Percentiles rank a stretch among this genome's conserved stretches.
phyloP scores from a whole-genome alignment of 768 basidiomycete species.

The Inosperma sp. region DNA sequence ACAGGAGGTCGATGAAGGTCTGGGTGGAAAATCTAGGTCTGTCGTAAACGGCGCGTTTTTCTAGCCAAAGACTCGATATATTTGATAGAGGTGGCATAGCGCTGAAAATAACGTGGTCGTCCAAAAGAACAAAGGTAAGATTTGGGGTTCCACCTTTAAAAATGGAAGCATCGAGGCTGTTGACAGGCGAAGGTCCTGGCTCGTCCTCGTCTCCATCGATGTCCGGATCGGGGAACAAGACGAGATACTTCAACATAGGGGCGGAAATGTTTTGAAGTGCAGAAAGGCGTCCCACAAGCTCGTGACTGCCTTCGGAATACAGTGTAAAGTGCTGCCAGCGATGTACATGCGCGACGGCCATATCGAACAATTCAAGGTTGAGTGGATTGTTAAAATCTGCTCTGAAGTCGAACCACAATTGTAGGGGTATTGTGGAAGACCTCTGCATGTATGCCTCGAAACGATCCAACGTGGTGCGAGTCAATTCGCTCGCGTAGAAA shows the following conservation, averaged over 20 bases:
- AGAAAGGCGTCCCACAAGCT: not conserved
- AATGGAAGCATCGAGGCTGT: slow-evolving; percentile 8
- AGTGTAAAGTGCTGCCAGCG: slow-evolving; percentile 20
- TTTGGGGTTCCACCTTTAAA: slow-evolving; percentile 19
- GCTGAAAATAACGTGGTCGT: not conserved
- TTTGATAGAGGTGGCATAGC: slow-evolving; percentile 15
- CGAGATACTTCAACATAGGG: slow-evolving; percentile 18
- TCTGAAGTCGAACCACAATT: slow-evolving; percentile 18
- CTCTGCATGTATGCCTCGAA: slow-evolving; percentile 21
- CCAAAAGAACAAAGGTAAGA: slow-evolving; percentile 15
- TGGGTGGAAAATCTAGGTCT: not conserved
- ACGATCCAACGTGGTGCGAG: slow-evolving; percentile 9
- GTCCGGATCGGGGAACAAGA: slow-evolving; percentile 3
- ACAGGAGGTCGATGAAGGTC: slow-evolving; percentile 12
- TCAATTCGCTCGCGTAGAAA: slow-evolving; percentile 7
- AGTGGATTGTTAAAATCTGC: not conserved
- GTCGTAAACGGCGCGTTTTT: slow-evolving; percentile 1
- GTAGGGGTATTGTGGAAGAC: slow-evolving; percentile 14
- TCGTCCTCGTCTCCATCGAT: not conserved
- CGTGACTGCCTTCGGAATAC: slow-evolving; percentile 6
- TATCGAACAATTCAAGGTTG: slow-evolving; percentile 9
- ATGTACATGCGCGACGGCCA: slow-evolving; percentile 5
- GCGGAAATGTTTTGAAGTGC: slow-evolving; percentile 4
- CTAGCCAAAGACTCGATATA: slow-evolving; percentile 19
- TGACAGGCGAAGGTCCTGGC: not conserved